phyloP scores from a whole-genome alignment of 2,329 filamentous ascomycete species.

The Colletotrichum viniferum region DNA sequence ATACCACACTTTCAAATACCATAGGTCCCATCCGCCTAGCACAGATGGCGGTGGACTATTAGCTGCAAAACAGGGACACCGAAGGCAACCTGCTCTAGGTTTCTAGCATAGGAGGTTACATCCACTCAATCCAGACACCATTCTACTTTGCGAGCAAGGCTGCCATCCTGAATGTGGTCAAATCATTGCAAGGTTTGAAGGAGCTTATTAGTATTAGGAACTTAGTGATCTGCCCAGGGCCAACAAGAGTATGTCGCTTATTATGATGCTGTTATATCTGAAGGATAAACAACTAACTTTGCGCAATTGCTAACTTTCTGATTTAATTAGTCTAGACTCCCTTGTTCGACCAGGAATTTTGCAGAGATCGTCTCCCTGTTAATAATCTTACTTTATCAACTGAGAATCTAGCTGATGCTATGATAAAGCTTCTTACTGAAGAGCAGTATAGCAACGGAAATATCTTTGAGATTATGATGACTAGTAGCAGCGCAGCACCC shows the following conservation, averaged over 20 bases:
- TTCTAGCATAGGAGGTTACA: conserved; percentile 30
- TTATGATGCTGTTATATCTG: neutral
- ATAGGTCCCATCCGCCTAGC: conserved; percentile 29
- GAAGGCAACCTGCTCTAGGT: conserved; percentile 42
- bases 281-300: neutral
- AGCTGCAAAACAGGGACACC: conserved; percentile 26
- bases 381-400: neutral
- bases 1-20: conserved; percentile 30
- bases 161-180: conserved; percentile 18
- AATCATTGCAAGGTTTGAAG: neutral
- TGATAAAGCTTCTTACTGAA: conserved; percentile 16
- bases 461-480: conserved; percentile 22
- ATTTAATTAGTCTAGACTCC: neutral
- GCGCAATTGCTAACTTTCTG: neutral
- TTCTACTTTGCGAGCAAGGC: conserved; percentile 34
- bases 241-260: neutral
- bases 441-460: conserved; percentile 24
- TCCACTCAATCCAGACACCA: conserved; percentile 31
- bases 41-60: conserved; percentile 32
- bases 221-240: neutral
- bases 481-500: no score
- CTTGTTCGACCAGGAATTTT: neutral
- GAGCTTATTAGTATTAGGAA: neutral
- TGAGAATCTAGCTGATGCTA: neutral
- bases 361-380: neutral